These are phyloP conservation scores for Sugiyamaella novakii DNA, from an alignment of 1,139 yeast species.

Conservation along the genomic window DNA sequence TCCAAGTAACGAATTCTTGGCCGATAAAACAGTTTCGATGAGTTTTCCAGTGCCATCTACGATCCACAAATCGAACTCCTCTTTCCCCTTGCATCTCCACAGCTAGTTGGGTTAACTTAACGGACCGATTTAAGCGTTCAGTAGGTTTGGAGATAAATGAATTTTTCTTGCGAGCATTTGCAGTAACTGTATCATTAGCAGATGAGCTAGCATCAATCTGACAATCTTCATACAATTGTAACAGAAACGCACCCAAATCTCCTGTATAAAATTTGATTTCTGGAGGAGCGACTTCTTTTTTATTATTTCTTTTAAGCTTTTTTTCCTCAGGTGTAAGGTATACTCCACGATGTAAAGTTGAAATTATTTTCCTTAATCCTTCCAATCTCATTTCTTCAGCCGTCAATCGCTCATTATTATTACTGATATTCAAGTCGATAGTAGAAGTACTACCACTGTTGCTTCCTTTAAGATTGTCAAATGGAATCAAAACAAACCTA, in stretches of 20 bases:
- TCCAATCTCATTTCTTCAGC: conserved; percentile 87
- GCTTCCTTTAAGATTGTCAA: conserved; percentile 56
- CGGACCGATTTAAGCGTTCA: conserved; percentile 46
- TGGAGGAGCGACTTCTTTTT: conserved; percentile 60
- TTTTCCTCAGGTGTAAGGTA: conserved; percentile 51
- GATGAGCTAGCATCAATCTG: conserved; percentile 18
- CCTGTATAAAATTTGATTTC: conserved; percentile 90
- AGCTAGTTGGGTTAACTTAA: conserved; percentile 56
- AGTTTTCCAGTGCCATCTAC: conserved; percentile 88
- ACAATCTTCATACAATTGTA: conserved; percentile 45
- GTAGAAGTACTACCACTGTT: no score
- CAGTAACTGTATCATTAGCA: conserved; percentile 18
- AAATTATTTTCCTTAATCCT: conserved; percentile 75
- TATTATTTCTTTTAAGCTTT: conserved; percentile 37
- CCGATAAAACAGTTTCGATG: conserved; percentile 84
- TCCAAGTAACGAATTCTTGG: conserved; percentile 82
- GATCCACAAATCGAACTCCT: conserved; percentile 66
- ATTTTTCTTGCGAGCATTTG: conserved; percentile 34
- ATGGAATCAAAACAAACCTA: conserved; percentile 79
- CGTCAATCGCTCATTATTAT: conserved; percentile 61
- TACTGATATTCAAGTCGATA: conserved; percentile 29
- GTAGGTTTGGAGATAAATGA: conserved; percentile 42
- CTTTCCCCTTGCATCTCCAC: conserved; percentile 62
- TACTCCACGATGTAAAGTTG: conserved; percentile 63
- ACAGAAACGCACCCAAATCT: conserved; percentile 67